These are phyloP conservation scores for Gloeophyllum trabeum DNA, from an alignment of 768 basidiomycete genomes.

Conservation along the genomic window DNA sequence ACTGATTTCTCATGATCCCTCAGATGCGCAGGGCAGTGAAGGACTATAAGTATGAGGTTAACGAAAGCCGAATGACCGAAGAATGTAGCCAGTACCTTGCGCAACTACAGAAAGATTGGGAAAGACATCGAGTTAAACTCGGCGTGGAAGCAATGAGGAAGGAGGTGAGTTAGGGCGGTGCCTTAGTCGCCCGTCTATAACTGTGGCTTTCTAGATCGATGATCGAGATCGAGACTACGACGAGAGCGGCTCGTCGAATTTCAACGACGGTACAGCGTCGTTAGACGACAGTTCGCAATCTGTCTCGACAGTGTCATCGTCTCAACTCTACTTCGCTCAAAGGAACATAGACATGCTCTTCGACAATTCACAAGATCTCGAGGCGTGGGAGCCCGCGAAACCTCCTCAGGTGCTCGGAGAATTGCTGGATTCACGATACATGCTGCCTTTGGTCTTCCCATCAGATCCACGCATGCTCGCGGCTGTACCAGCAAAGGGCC, in stretches of 20 bases:
- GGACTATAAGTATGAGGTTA: conserved; percentile 91
- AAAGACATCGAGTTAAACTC: conserved; percentile 76
- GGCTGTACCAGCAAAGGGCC: conserved; percentile 43
- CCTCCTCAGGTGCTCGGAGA: conserved; percentile 83
- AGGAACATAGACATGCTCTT: conserved; percentile 71
- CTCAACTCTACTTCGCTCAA: neutral
- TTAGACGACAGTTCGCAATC: conserved; percentile 25
- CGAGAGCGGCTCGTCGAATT: conserved; percentile 23
- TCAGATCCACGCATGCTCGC: conserved; percentile 70
- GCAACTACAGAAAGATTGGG: conserved; percentile 97
- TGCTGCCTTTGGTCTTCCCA: conserved; percentile 84
- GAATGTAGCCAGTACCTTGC: conserved; percentile 92
- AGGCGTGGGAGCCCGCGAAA: conserved; percentile 67
- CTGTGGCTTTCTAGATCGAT: conserved; percentile 57
- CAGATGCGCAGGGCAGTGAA: conserved; percentile 90
- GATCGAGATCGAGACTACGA: conserved; percentile 64
- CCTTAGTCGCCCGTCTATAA: no score
- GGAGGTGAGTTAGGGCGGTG: conserved; percentile 67
- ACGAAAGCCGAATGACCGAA: conserved; percentile 86
- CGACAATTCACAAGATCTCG: conserved; percentile 50
- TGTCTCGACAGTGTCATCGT: neutral
- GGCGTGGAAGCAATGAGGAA: conserved; percentile 79
- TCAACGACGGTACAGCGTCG: conserved; percentile 25
- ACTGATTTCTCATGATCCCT: neutral
- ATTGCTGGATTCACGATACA: conserved; percentile 82